A percentile compares a stretch with the other conserved stretches of the same genome.
Conservation (phyloP, 495 filamentous ascomycete genomes). For the Cenococcum geophilum region DNA sequence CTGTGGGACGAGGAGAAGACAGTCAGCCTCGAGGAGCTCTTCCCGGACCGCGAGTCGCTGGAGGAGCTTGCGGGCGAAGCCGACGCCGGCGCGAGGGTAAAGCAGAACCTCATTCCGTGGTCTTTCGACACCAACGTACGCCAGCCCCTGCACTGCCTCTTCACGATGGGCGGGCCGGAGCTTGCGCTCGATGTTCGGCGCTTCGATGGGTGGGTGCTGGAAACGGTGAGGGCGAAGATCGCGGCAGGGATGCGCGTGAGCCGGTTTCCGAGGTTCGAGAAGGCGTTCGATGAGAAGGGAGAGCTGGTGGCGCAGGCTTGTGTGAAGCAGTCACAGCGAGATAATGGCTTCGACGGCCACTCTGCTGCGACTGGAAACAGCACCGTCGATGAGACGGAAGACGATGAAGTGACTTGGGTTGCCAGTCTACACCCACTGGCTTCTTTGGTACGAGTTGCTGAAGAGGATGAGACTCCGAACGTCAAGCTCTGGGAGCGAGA, state of each 20-base stretch:
- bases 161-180: slow-evolving; percentile 10
- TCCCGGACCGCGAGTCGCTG: not conserved
- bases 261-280: slow-evolving; percentile 8
- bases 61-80: not conserved
- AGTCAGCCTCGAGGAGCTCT: slow-evolving; percentile 1
- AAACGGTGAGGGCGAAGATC: slow-evolving; percentile 31
- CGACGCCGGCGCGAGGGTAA: not conserved
- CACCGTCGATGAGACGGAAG: not conserved
- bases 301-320: not conserved
- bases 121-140: slow-evolving; percentile 29
- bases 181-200: slow-evolving; percentile 10
- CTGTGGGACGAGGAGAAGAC: not conserved
- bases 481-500: slow-evolving; percentile 8
- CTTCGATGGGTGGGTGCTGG: slow-evolving; percentile 35
- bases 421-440: slow-evolving; percentile 4
- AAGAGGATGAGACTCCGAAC: slow-evolving; percentile 1
- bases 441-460: slow-evolving; percentile 5
- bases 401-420: not conserved
- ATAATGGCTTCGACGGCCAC: no score
- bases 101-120: slow-evolving; percentile 15
- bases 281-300: slow-evolving; percentile 2
- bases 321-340: not conserved
- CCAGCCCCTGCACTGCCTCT: slow-evolving; percentile 20
- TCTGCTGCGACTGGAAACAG: no score
- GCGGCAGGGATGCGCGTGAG: slow-evolving; percentile 11